Base-by-base conservation (phyloP, 805 yeast genomes). In the Starmerella davenportii region DNA sequence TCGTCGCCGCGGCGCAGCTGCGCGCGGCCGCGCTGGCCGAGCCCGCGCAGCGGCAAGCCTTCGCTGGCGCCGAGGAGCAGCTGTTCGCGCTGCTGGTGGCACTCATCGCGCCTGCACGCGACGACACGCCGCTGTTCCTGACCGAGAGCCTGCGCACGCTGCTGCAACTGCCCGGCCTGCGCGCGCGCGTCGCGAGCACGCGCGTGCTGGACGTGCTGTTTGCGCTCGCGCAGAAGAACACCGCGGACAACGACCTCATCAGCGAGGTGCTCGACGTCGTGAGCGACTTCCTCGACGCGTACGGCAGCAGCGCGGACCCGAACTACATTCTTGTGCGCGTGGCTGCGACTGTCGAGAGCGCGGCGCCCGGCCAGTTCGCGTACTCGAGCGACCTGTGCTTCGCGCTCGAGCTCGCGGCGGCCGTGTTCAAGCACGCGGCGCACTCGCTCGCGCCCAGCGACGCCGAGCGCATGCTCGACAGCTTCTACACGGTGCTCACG, bases 41-140 rank as follows among this genome's bases (percentile, higher is more conserved):
- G 13, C 28, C 14, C 28, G 28, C 14, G 28, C 28, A 25, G 28
- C 28, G 28, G 13, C 28, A 25, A n/a, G n/a, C n/a, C n/a, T n/a
- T n/a, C n/a, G n/a, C n/a, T n/a, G n/a, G n/a, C n/a, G n/a, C n/a
- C n/a, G n/a, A n/a, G n/a, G n/a, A n/a, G n/a, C n/a, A n/a, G n/a
- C n/a, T n/a, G n/a, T n/a, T n/a, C n/a, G n/a, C n/a, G n/a, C n/a
- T n/a, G n/a, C n/a, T n/a, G n/a, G n/a, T n/a, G n/a, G n/a, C n/a
- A n/a, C n/a, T n/a, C n/a, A n/a, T n/a, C n/a, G n/a, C n/a, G n/a
- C n/a, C n/a, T n/a, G n/a, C n/a, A n/a, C n/a, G n/a, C 34, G 94
- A 81, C 34, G 96, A 85, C 50, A 69, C 93, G 0, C 72, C 79
- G 27, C 70, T 84, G 1, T 64, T 78, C 35, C 56, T 85, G 31